Evolutionary conservation across 441 rosid genomes (phyloP).

Genomic region (Adansonia rubrostipa): DNA sequence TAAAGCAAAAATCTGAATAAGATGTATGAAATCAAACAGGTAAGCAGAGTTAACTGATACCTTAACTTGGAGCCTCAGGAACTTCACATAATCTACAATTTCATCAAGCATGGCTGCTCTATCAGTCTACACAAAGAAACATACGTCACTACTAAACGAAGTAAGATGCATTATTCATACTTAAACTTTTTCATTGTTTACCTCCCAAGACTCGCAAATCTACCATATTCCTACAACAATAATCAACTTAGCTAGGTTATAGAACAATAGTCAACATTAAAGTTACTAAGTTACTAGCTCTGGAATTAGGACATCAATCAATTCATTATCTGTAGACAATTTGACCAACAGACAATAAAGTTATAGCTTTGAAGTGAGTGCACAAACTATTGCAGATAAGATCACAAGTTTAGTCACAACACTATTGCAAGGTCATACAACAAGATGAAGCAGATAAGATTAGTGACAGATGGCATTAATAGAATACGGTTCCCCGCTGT

Average conservation of each 20-base stretch:
- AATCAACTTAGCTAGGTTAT: slow-evolving; percentile 8
- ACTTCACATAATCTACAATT: slow-evolving; percentile 97
- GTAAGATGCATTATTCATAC: not conserved
- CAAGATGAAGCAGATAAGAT: slow-evolving; percentile 7
- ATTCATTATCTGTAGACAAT: not conserved
- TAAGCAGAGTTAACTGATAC: slow-evolving; percentile 39
- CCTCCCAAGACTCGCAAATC: not conserved
- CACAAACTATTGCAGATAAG: not conserved
- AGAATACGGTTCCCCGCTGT: slow-evolving; percentile 1
- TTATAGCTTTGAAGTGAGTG: not conserved
- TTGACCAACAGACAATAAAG: not conserved
- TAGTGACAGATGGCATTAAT: not conserved
- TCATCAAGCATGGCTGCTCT: slow-evolving; percentile 99
- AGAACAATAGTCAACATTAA: not conserved
- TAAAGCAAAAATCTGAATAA: not conserved
- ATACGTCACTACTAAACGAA: not conserved
- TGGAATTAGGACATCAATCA: not conserved
- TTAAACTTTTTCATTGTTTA: slow-evolving; percentile 1
- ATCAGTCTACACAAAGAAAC: slow-evolving; percentile 68
- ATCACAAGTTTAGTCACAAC: not conserved
- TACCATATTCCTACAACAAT: slow-evolving; percentile 4
- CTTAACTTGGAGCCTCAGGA: slow-evolving; percentile 98
- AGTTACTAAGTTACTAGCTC: not conserved
- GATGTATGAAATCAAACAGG: not conserved
- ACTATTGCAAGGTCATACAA: not conserved